Conservation (phyloP, 805 yeast species). For the Diddensiella santjacobensis region DNA sequence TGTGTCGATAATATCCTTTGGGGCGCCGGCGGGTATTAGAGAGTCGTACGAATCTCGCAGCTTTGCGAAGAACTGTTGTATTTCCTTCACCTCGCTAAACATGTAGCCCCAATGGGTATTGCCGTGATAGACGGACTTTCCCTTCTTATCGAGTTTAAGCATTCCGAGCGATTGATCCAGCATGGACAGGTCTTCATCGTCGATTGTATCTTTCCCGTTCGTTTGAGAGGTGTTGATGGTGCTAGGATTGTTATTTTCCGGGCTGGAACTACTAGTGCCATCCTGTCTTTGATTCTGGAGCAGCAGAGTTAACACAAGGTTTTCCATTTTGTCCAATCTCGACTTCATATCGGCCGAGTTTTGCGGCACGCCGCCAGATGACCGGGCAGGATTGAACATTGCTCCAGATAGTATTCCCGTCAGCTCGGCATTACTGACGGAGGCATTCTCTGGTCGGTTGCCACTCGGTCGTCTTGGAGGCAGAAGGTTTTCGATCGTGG, state of each 20-base stretch:
- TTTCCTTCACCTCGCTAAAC: conserved; percentile 27
- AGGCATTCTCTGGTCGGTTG: no score
- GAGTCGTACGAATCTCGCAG: conserved; percentile 13
- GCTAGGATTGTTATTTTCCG: not conserved
- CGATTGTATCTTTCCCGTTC: conserved; percentile 14
- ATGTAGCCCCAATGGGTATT: conserved; percentile 35
- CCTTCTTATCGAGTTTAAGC: conserved; percentile 33
- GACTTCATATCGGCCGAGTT: conserved; percentile 23
- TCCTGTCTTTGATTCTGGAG: conserved; percentile 12
- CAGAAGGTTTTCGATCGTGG: not conserved
- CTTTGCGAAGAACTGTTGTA: conserved; percentile 22
- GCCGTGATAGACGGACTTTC: conserved; percentile 34
- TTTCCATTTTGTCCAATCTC: conserved; percentile 31
- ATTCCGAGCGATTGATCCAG: conserved; percentile 33
- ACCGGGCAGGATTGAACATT: conserved; percentile 1
- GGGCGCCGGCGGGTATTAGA: conserved; percentile 4
- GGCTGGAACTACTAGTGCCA: conserved; percentile 4
- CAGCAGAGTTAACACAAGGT: conserved; percentile 25
- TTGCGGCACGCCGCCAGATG: not conserved
- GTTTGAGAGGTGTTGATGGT: not conserved
- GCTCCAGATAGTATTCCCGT: conserved; percentile 1
- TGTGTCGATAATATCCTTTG: not conserved
- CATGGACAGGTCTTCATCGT: conserved; percentile 14
- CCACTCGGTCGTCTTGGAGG: not conserved
- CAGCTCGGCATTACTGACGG: conserved; percentile 11